These are phyloP conservation scores for Cladobotryum protrusum DNA, from an alignment of 2,329 filamentous ascomycete genomes.

Conservation along the genomic window DNA sequence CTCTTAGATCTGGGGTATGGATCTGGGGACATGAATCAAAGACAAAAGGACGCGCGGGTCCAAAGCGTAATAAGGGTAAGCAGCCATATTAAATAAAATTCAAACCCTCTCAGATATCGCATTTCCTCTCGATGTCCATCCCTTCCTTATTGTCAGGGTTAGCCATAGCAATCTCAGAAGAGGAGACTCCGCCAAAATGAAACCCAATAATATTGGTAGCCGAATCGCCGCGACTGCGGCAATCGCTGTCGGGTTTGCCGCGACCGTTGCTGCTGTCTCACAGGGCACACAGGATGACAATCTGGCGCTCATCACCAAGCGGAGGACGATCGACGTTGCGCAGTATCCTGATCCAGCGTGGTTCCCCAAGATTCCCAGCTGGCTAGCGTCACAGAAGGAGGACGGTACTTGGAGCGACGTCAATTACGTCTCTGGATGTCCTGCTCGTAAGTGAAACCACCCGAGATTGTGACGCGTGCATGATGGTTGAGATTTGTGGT, in stretches of 20 bases:
- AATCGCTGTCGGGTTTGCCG: conserved; percentile 1
- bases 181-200: conserved; percentile 2
- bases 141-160: too few species aligned
- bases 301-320: conserved; percentile 13
- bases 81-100: too few species aligned
- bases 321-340: conserved; percentile 16
- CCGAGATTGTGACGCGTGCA: not conserved
- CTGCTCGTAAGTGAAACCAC: conserved; percentile 14
- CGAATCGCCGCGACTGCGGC: conserved; percentile 1
- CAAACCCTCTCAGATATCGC: too few species aligned
- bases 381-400: conserved; percentile 15
- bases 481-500: not conserved
- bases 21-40: too few species aligned
- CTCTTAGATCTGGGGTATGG: too few species aligned
- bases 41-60: too few species aligned
- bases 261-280: not conserved
- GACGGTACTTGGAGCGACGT: conserved; percentile 20
- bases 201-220: conserved; percentile 2
- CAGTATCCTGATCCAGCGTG: conserved; percentile 17
- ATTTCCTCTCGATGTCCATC: too few species aligned
- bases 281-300: conserved; percentile 7
- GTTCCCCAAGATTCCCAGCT: conserved; percentile 13
- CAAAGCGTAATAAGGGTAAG: too few species aligned
- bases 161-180: too few species aligned
- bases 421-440: conserved; percentile 18